Base-by-base conservation (phyloP, 2,329 filamentous ascomycete genomes). In the Epichloe sylvatica region DNA sequence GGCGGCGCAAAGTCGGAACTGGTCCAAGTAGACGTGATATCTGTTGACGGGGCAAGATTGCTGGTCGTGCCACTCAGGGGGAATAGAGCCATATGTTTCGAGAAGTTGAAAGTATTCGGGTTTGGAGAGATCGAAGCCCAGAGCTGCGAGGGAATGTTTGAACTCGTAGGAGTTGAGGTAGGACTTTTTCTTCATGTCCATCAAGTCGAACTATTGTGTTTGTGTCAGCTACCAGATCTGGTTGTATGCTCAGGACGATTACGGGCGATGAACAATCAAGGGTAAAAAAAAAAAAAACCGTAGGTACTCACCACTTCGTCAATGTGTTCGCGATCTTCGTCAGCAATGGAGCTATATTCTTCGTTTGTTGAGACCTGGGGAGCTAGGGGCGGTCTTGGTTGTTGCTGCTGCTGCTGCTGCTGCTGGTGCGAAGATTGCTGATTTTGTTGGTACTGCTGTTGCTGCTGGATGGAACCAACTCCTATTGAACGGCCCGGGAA, bases 141-240 rank as follows among this genome's bases (percentile, higher is more conserved):
- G 81, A 3, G 92, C 92, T 65, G 94, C 92, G 60, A 97, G 83
- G 53, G 91, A 89, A 70, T 97, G 92, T 68, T 92, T 91, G 65
- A 97, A 86, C 70, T 98, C 92, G 71, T 97, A 92, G 73, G 95
- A 97, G 72, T 97, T 91, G 63, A 98, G 87, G 67, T 86, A 82
- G 44, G 83, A 79, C 70, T 97, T 90, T 94, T 94, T 91, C 74
- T 97, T 91, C 62, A 95, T 84, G 66, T 97, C 92, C 75, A 98
- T 97, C 56, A 97, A 81, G 54, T 83, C 83, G 68, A 97, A 97
- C 85, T 94, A 56, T 40, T 12, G 47, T 36, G 23, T 19, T 15
- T 23, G 33, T 17, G 8, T 45, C 35, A 45, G 43, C 30, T 30
- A 8, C n/a, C 17, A n/a, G 7, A 13, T 13, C n/a, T 7, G 19